Percentiles rank a stretch among this genome's conserved stretches.
These are phyloP conservation scores for Prunus mira DNA, from an alignment of 306 rosid genomes.

Conservation along the genomic window DNA sequence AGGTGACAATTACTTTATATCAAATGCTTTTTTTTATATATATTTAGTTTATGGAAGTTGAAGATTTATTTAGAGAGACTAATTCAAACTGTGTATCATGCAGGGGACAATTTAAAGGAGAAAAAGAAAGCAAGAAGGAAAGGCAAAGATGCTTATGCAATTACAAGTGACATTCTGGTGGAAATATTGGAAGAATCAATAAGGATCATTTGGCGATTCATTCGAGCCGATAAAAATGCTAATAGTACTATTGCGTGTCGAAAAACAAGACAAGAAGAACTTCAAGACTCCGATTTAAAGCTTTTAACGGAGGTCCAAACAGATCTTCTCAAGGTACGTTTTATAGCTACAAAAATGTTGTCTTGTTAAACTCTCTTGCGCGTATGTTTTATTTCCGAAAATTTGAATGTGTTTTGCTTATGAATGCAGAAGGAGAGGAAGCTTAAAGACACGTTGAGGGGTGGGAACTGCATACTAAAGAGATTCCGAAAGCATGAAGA, in stretches of 20 bases:
- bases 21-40: background rate
- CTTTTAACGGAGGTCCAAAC: constrained; percentile 46
- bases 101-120: constrained; percentile 61
- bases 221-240: constrained; percentile 60
- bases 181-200: constrained; percentile 78
- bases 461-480: constrained; percentile 77
- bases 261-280: constrained; percentile 36
- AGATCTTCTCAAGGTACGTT: constrained; percentile 65
- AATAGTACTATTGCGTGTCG: constrained; percentile 21
- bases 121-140: constrained; percentile 38
- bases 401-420: background rate
- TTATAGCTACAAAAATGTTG: background rate
- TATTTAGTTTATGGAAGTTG: background rate
- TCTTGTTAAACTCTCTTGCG: background rate
- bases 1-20: constrained; percentile 37
- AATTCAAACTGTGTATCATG: constrained; percentile 15
- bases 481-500: constrained; percentile 52
- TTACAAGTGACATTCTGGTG: constrained; percentile 58
- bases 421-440: constrained; percentile 70
- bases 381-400: no score
- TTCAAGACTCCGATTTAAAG: constrained; percentile 65
- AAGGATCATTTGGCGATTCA: constrained; percentile 73
- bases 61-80: background rate
- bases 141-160: constrained; percentile 33
- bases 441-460: constrained; percentile 50